Conservation (phyloP, 495 filamentous ascomycete species). For the Penicillium soppii region DNA sequence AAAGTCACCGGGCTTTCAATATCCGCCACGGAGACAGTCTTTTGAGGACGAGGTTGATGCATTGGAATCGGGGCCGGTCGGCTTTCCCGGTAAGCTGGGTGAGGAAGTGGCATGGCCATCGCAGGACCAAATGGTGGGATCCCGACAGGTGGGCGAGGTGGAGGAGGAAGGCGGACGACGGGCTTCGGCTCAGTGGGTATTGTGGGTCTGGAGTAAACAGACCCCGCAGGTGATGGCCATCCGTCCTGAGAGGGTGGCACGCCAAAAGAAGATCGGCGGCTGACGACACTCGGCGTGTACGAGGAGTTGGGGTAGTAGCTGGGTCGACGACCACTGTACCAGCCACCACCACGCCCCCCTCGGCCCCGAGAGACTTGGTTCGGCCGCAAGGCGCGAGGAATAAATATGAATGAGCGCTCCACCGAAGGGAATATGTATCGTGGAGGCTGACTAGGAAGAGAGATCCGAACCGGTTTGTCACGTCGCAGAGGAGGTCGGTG, state of each 20-base stretch:
- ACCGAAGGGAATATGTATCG: constrained; percentile 87
- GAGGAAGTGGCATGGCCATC: constrained; percentile 53
- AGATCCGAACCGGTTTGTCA: constrained; percentile 95
- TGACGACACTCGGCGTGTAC: constrained; percentile 89
- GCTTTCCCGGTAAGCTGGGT: constrained; percentile 76
- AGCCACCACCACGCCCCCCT: constrained; percentile 65
- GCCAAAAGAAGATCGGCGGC: constrained; percentile 85
- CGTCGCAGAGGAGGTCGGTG: constrained; percentile 92
- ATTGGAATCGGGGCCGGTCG: constrained; percentile 75
- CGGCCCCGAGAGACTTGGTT: constrained; percentile 77
- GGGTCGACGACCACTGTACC: constrained; percentile 68
- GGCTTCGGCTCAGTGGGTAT: constrained; percentile 64
- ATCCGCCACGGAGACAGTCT: constrained; percentile 88
- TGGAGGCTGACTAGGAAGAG: constrained; percentile 72
- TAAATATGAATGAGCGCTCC: constrained; percentile 97
- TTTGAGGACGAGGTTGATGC: constrained; percentile 95
- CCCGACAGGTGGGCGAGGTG: constrained; percentile 41
- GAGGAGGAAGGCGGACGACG: constrained; percentile 81
- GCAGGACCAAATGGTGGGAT: constrained; percentile 25
- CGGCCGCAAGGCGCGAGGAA: constrained; percentile 87
- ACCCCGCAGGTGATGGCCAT: constrained; percentile 74
- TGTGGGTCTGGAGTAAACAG: constrained; percentile 67
- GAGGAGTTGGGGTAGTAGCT: constrained; percentile 79
- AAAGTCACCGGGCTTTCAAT: constrained; percentile 83
- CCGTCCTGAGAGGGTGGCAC: constrained; percentile 70